Evolutionary conservation across 2,329 filamentous ascomycete species (phyloP).

Genomic region (Ceratocystis eucalypticola): DNA sequence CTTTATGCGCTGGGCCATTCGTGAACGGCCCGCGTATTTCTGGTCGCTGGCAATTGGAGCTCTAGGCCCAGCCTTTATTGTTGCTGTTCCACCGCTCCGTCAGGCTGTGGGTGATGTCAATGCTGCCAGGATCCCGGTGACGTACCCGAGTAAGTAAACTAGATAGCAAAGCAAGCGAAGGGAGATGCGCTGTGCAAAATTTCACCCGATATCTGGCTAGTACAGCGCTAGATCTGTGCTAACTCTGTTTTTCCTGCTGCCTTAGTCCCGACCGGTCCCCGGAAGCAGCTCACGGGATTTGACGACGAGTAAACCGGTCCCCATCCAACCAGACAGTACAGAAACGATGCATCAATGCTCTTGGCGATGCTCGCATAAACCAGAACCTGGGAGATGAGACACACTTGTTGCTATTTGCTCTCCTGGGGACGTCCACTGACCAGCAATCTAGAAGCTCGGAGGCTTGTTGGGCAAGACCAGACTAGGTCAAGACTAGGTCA

Average conservation of each 20-base stretch:
- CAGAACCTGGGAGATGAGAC: background rate
- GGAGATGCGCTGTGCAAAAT: too few species aligned
- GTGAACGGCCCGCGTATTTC: slow-evolving; percentile 84
- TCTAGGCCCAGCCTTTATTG: slow-evolving; percentile 56
- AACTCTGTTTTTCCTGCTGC: slow-evolving; percentile 16
- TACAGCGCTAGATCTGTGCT: slow-evolving; percentile 16
- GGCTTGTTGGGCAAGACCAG: background rate
- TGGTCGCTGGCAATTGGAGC: slow-evolving; percentile 66
- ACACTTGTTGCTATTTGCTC: background rate
- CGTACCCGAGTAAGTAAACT: slow-evolving; percentile 70
- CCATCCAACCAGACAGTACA: background rate
- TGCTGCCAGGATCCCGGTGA: slow-evolving; percentile 62
- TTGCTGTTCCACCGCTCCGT: slow-evolving; percentile 62
- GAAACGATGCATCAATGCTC: background rate
- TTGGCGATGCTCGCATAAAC: background rate
- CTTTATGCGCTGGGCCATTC: slow-evolving; percentile 77
- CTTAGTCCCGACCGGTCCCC: slow-evolving; percentile 43
- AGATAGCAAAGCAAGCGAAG: too few species aligned
- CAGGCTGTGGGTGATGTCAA: slow-evolving; percentile 58
- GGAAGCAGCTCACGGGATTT: slow-evolving; percentile 47
- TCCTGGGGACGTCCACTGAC: background rate
- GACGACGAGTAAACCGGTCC: slow-evolving; percentile 36
- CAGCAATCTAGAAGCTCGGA: background rate
- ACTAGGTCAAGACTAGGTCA: background rate
- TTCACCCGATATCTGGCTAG: too few species aligned